Evolutionary conservation across 805 yeast species (phyloP).

Genomic region (Monosporozyma siamensis): DNA sequence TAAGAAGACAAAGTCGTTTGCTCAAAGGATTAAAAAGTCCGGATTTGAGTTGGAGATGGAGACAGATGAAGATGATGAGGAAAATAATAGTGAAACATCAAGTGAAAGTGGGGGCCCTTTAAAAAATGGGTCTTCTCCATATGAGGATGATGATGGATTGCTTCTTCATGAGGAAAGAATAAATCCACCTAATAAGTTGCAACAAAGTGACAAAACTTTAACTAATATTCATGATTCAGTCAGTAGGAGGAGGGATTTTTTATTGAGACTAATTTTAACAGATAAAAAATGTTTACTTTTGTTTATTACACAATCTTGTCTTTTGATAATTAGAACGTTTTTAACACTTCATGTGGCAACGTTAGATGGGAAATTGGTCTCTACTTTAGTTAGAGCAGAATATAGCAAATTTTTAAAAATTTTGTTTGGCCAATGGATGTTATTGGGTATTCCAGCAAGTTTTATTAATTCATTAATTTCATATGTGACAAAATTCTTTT

Average conservation of each 20-base stretch:
- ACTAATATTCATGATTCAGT: not conserved
- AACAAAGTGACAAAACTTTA: not conserved
- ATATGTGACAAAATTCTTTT: conserved; percentile 49
- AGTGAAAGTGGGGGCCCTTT: too few relatives aligned
- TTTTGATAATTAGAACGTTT: conserved; percentile 59
- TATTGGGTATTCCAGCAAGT: conserved; percentile 79
- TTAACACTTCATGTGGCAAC: conserved; percentile 76
- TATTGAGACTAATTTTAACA: conserved; percentile 18
- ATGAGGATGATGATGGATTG: not conserved
- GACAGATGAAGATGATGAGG: conserved; percentile 8
- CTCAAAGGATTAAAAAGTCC: conserved; percentile 3
- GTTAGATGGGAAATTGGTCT: conserved; percentile 77
- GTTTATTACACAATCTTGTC: conserved; percentile 43
- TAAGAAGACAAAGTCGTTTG: conserved; percentile 5
- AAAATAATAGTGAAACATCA: conserved; percentile 6
- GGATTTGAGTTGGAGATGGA: conserved; percentile 9
- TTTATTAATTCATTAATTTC: conserved; percentile 61
- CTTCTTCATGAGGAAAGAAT: not conserved
- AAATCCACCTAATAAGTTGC: not conserved
- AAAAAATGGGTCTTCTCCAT: not conserved
- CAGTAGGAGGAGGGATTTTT: conserved; percentile 12
- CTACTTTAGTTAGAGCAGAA: conserved; percentile 64
- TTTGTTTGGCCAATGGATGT: conserved; percentile 63
- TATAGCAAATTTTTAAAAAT: conserved; percentile 55
- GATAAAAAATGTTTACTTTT: conserved; percentile 25